Conservation (phyloP, 257 asterid genomes). For the Petrea volubilis region DNA sequence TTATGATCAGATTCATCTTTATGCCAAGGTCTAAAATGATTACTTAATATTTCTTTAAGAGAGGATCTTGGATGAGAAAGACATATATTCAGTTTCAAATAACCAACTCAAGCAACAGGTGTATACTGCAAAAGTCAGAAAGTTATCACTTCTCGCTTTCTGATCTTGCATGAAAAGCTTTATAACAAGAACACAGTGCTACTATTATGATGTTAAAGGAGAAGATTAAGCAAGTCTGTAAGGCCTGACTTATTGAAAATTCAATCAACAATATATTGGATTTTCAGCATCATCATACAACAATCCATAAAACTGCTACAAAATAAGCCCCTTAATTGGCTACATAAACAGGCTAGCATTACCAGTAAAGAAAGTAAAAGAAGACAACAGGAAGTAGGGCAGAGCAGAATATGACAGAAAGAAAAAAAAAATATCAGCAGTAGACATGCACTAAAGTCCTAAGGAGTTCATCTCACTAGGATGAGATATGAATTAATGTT, state of each 20-base stretch:
- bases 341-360: not conserved
- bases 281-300: slow-evolving; percentile 11
- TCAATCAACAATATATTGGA: not conserved
- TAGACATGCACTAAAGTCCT: not conserved
- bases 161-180: not conserved
- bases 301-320: not conserved
- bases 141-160: not conserved
- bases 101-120: not conserved
- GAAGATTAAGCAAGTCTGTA: not conserved
- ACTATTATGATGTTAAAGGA: not conserved
- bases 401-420: not conserved
- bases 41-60: not conserved
- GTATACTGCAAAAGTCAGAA: not conserved
- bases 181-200: slow-evolving; percentile 1
- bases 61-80: not conserved
- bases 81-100: not conserved
- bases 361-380: not conserved
- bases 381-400: not conserved
- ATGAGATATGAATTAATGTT: not conserved
- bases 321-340: not conserved
- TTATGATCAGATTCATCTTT: not conserved
- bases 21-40: not conserved
- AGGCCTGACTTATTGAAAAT: not conserved
- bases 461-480: not conserved
- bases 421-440: not conserved